A percentile compares a stretch with the other conserved stretches of the same genome.
Evolutionary conservation across 2,329 filamentous ascomycete species (phyloP).

Genomic region (Ilyonectria sp.): DNA sequence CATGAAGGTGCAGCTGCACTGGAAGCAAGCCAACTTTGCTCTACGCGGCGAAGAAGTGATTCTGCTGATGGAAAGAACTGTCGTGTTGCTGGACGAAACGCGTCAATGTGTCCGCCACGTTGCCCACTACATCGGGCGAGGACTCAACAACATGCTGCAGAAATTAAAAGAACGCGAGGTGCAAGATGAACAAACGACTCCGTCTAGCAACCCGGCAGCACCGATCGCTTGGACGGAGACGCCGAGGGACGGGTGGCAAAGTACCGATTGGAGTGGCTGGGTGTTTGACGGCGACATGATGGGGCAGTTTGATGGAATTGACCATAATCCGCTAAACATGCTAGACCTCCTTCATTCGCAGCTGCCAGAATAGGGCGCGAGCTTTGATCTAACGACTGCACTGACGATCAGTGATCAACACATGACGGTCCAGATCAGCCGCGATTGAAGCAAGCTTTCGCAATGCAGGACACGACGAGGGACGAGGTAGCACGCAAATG

Average conservation of each 20-base stretch:
- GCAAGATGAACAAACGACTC: slow-evolving; percentile 21
- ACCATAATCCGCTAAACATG: slow-evolving; percentile 23
- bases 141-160: slow-evolving; percentile 49
- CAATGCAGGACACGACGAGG: background rate
- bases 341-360: slow-evolving; percentile 21
- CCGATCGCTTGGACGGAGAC: slow-evolving; percentile 5
- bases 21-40: slow-evolving; percentile 47
- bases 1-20: slow-evolving; percentile 52
- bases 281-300: slow-evolving; percentile 4
- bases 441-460: background rate
- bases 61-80: slow-evolving; percentile 44
- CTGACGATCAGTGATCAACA: background rate
- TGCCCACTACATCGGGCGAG: slow-evolving; percentile 49
- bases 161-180: slow-evolving; percentile 45
- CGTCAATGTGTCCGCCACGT: slow-evolving; percentile 48
- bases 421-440: background rate
- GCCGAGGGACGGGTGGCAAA: slow-evolving; percentile 13
- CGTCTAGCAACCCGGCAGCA: background rate
- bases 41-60: slow-evolving; percentile 52
- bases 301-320: slow-evolving; percentile 7
- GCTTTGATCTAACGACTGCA: background rate
- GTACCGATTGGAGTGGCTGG: slow-evolving; percentile 20
- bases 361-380: slow-evolving; percentile 9
- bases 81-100: slow-evolving; percentile 45
- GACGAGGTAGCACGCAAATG: no score